Evolutionary conservation across 1,284 basidiomycete genomes (phyloP).

Genomic region (Xerocomus nothofagi): DNA sequence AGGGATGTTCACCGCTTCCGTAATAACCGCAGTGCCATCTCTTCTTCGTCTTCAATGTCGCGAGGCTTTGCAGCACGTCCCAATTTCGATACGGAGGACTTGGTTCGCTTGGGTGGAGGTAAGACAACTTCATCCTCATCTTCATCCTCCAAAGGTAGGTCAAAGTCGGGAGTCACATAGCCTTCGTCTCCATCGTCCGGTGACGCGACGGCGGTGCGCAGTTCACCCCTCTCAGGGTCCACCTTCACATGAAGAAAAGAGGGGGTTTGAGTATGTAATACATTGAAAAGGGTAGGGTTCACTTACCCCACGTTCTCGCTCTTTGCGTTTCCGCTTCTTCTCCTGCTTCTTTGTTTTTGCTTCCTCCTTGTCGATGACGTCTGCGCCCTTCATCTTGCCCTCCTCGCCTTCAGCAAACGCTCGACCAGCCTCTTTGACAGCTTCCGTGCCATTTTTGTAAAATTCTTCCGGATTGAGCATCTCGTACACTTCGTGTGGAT

Average conservation of each 20-base stretch:
- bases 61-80: constrained; percentile 8
- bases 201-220: constrained; percentile 35
- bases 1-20: constrained; percentile 23
- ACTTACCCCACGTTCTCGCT: constrained; percentile 60
- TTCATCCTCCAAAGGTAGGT: constrained; percentile 43
- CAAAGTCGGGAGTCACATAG: constrained; percentile 74
- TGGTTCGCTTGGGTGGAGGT: constrained; percentile 44
- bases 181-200: constrained; percentile 59
- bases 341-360: constrained; percentile 87
- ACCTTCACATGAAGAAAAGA: constrained; percentile 19
- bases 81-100: constrained; percentile 12
- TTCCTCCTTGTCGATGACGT: constrained; percentile 77
- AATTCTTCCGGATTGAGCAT: constrained; percentile 73
- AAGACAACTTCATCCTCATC: constrained; percentile 41
- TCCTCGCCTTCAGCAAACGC: constrained; percentile 75
- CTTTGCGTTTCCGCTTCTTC: constrained; percentile 88
- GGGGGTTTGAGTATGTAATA: constrained; percentile 1
- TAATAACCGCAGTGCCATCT: constrained; percentile 48
- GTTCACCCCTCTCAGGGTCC: constrained; percentile 21
- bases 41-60: constrained; percentile 52
- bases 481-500: constrained; percentile 79
- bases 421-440: constrained; percentile 65
- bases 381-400: constrained; percentile 67
- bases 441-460: constrained; percentile 56
- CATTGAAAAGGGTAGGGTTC: not conserved